Evolutionary conservation across 2,329 filamentous ascomycete species (phyloP).

Genomic region (Sodiomyces alkalinus): DNA sequence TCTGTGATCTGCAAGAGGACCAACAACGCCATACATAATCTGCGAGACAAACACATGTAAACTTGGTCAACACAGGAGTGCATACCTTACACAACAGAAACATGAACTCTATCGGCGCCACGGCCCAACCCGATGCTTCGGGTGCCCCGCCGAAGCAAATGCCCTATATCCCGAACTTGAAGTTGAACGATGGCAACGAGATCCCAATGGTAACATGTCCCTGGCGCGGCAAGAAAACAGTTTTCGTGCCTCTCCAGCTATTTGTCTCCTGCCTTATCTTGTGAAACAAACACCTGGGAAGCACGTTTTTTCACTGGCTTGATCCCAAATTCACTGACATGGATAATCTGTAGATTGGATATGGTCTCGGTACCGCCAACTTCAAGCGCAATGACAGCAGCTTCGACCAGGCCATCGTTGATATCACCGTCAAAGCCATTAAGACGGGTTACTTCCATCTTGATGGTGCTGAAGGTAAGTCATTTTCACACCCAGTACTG

Average conservation of each 20-base stretch:
- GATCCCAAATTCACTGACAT: slow-evolving; percentile 1
- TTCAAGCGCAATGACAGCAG: slow-evolving; percentile 38
- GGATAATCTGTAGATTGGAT: slow-evolving; percentile 48
- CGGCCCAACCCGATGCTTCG: slow-evolving; percentile 22
- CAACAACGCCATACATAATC: not conserved
- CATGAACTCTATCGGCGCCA: slow-evolving; percentile 27
- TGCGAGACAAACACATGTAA: slow-evolving; percentile 1
- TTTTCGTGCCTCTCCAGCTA: not conserved
- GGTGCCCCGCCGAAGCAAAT: slow-evolving; percentile 24
- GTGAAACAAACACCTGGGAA: too few relatives aligned
- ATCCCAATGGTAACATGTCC: slow-evolving; percentile 46
- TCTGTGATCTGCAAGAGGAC: slow-evolving; percentile 2
- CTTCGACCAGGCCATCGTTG: slow-evolving; percentile 37
- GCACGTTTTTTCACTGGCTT: too few relatives aligned
- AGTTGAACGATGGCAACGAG: slow-evolving; percentile 58
- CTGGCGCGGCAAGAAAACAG: too few relatives aligned
- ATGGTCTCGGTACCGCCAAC: slow-evolving; percentile 55
- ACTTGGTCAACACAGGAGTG: slow-evolving; percentile 4
- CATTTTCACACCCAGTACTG: too few relatives aligned
- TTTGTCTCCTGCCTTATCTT: not conserved
- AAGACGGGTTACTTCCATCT: slow-evolving; percentile 56
- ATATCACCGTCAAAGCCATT: slow-evolving; percentile 44
- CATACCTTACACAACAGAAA: slow-evolving; percentile 3
- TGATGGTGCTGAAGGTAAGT: slow-evolving; percentile 55
- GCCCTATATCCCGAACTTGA: slow-evolving; percentile 38